Base-by-base conservation (phyloP, 257 asterid genomes). In the Echites panduratus region DNA sequence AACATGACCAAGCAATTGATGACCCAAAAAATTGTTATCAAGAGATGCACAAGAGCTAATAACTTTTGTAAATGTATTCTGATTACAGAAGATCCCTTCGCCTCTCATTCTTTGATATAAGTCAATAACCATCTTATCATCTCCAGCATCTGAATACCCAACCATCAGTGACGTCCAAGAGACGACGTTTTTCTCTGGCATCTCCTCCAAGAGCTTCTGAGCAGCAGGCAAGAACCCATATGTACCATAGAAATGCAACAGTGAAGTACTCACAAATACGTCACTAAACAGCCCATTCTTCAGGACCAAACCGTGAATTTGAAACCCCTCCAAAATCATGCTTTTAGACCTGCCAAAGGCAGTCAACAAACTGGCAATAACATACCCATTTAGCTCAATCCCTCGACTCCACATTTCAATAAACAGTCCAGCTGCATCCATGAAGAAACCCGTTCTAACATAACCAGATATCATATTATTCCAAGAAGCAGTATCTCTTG, bases 161-260 rank as follows among this genome's bases (percentile, higher is more conserved):
- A 90, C 97, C 98, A 90, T 92, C 79, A 89, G 79, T 4, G 98
- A 90, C 64, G 98, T 92, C 96, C 98, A 92, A 75, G 98, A 84
- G 65, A 92, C 98, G 49, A 92, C 98, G 84, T 92, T 92, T 75
- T 82, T 87, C 61, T 81, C 87, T 4, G 95, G 94, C 90, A 90
- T 85, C 77, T 87, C 93, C 64, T 84, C 90, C 68, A 92, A 90
- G 63, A 87, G 76, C 19, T 56, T 76, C 75, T 63, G 76, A 70
- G 95, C 93, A 76, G 75, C 83, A 70, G 79, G 79, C 77, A 84
- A 67, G 57, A 78, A 74, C 22, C 95, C 89, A 80, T 76, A 86
- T 26, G 82, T 89, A 47, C 98, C 93, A 76, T 90, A 90, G 77
- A 92, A 92, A 83, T 90, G 96, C 88, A 92, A 71, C 77, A 90